Evolutionary conservation across 78 protist genomes (phyloP), one percentile per base, ranked within the genome.

Genomic region (Creolimax fragrantissima): DNA sequence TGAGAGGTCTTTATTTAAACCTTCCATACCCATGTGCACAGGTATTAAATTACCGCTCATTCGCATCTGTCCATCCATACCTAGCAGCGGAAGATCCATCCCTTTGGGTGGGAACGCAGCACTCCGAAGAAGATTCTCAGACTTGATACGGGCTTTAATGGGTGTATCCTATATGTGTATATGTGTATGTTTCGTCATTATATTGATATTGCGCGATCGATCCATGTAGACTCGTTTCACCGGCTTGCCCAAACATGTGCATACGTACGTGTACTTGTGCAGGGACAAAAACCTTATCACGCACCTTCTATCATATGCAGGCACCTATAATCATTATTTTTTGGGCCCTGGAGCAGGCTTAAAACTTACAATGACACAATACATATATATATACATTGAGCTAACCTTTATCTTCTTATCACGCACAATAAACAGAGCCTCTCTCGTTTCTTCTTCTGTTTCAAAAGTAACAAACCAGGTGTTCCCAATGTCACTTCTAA

Each of bases 391-490:
- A n/a, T n/a, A n/a, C n/a, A n/a, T n/a, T n/a, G n/a, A n/a, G n/a
- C n/a, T n/a, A n/a, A 83, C 90, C 90, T 35, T 2, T 7, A 86
- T 37, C 90, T 86, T 5, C 32, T 4, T 24, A 36, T 37, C 44
- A 7, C 11, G 32, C n/a, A 86, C 43, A 4, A 11, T 1, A 5
- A 5, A 5, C 45, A 35, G 44, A 32, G 90, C 90, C 41, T 2
- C 37, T 5, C 11, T 7, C 74, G 90, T 86, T 4, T 35, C 41
- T 5, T 36, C 90, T 45, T 86, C 90, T 32, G 7, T 86, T 36
- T 86, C 90, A 32, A 86, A 86, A 32, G 32, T 5, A 24, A 86
- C 44, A 41, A 86, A 86, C 90, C 90, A 86, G 6, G 90, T 86
- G 90, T 86, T 86, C 24, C 90, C 90, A 4, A 86, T 42, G 4